Conservation (phyloP, 2,329 filamentous ascomycete genomes). For the Massarina eburnea region DNA sequence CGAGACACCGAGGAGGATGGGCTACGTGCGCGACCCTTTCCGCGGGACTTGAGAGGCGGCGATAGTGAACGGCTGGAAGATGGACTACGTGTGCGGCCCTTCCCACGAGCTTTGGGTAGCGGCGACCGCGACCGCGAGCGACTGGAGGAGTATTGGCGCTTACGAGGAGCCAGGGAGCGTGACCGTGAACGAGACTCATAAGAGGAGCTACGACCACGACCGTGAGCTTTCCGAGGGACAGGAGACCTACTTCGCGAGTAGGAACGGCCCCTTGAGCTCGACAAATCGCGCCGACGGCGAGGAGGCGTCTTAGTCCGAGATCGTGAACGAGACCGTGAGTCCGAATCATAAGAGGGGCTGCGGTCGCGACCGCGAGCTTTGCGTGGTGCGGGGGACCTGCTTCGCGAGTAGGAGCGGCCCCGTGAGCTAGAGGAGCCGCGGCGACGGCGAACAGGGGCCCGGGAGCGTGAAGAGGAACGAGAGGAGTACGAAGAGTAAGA, state of each 20-base stretch:
- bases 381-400: too few relatives aligned
- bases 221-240: constrained; percentile 18
- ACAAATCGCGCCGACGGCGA: background rate
- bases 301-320: background rate
- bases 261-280: constrained; percentile 14
- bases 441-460: constrained; percentile 19
- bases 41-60: constrained; percentile 12
- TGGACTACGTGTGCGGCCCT: constrained; percentile 24
- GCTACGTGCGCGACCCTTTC: constrained; percentile 22
- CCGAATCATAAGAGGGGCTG: too few relatives aligned
- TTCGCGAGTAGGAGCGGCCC: too few relatives aligned
- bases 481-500: constrained; percentile 34
- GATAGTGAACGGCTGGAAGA: constrained; percentile 21
- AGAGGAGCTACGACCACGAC: constrained; percentile 21
- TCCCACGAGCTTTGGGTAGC: constrained; percentile 7
- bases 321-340: constrained; percentile 27
- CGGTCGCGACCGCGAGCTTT: too few relatives aligned
- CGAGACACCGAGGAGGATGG: too few relatives aligned
- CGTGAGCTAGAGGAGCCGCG: constrained; percentile 21
- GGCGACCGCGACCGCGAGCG: constrained; percentile 26
- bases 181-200: constrained; percentile 23
- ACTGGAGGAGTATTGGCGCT: constrained; percentile 29
- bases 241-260: constrained; percentile 33
- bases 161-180: constrained; percentile 25
- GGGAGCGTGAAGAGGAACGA: constrained; percentile 24